Evolutionary conservation across 1,139 yeast genomes (phyloP).

Genomic region (Saccharomyces pastorianus): DNA sequence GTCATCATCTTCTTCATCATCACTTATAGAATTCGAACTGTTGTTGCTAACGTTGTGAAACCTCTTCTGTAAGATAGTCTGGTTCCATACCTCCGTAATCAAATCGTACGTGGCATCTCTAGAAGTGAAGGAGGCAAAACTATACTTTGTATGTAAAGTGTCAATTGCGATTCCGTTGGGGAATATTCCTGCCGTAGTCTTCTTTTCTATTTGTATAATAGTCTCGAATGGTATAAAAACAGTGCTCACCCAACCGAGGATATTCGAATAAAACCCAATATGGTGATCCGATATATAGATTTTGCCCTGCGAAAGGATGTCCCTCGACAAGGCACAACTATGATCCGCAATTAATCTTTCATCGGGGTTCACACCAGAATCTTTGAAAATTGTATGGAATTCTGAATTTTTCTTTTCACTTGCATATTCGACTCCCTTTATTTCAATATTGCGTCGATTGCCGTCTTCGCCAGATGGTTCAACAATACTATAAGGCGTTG

Average conservation of each 20-base stretch:
- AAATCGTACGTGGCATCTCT: slow-evolving; percentile 59
- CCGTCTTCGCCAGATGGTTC: slow-evolving; percentile 13
- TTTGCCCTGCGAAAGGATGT: slow-evolving; percentile 64
- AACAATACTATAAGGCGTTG: slow-evolving; percentile 11
- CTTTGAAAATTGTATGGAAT: slow-evolving; percentile 55
- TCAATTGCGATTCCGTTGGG: slow-evolving; percentile 68
- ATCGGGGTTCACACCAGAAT: slow-evolving; percentile 37
- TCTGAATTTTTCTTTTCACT: slow-evolving; percentile 47
- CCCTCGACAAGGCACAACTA: slow-evolving; percentile 65
- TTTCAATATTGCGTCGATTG: slow-evolving; percentile 12
- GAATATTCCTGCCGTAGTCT: slow-evolving; percentile 62
- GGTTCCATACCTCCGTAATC: slow-evolving; percentile 56
- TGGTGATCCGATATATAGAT: slow-evolving; percentile 55
- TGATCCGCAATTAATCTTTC: slow-evolving; percentile 58
- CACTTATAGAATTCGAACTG: slow-evolving; percentile 9
- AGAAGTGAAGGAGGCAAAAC: slow-evolving; percentile 63
- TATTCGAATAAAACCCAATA: slow-evolving; percentile 63
- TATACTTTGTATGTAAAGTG: slow-evolving; percentile 61
- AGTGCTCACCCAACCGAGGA: slow-evolving; percentile 66
- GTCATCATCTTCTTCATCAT: slow-evolving; percentile 11
- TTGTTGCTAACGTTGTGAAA: slow-evolving; percentile 10
- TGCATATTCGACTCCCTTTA: slow-evolving; percentile 30
- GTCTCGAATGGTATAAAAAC: slow-evolving; percentile 55
- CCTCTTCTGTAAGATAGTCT: slow-evolving; percentile 28
- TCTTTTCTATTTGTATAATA: slow-evolving; percentile 63